Evolutionary conservation across 2,329 filamentous ascomycete species (phyloP).

Genomic region (Fusarium abutilonis): DNA sequence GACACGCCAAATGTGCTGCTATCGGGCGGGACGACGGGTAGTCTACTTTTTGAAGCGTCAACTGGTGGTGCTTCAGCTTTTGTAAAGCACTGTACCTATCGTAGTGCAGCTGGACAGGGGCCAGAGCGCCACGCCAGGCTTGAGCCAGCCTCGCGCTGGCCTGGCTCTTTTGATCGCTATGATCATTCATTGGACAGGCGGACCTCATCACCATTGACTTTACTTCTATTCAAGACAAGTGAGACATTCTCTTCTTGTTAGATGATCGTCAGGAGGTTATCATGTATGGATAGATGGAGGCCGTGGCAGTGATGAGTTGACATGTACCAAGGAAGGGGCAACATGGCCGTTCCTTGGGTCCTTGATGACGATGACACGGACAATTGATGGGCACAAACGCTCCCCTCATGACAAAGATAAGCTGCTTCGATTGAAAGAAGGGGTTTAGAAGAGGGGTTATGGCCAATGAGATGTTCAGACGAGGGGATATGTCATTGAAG

Average conservation of each 20-base stretch:
- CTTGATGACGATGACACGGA: conserved; percentile 8
- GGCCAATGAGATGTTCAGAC: conserved; percentile 10
- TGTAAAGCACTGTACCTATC: background rate
- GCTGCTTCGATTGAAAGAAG: conserved; percentile 5
- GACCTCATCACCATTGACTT: conserved; percentile 2
- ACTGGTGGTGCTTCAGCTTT: conserved; percentile 11
- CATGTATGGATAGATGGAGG: background rate
- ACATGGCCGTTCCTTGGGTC: background rate
- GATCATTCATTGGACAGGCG: conserved; percentile 19
- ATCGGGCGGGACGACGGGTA: conserved; percentile 34
- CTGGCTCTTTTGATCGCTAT: background rate
- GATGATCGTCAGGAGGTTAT: conserved; percentile 35
- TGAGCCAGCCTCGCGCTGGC: conserved; percentile 1
- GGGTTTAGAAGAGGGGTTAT: conserved; percentile 12
- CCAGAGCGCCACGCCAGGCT: conserved; percentile 19
- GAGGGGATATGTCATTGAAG: conserved; percentile 14
- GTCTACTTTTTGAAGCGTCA: conserved; percentile 17
- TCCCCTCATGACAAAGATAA: background rate
- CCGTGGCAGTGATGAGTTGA: conserved; percentile 9
- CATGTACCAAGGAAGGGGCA: background rate
- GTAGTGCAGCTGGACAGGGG: conserved; percentile 35
- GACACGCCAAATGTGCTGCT: conserved; percentile 18
- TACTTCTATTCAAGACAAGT: conserved; percentile 12
- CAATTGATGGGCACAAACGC: conserved; percentile 1
- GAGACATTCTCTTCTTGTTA: conserved; percentile 18